Percentiles rank a stretch among this genome's conserved stretches.
These are phyloP conservation scores for Mercurialis annua DNA, from an alignment of 345 rosid genomes.

Conservation along the genomic window DNA sequence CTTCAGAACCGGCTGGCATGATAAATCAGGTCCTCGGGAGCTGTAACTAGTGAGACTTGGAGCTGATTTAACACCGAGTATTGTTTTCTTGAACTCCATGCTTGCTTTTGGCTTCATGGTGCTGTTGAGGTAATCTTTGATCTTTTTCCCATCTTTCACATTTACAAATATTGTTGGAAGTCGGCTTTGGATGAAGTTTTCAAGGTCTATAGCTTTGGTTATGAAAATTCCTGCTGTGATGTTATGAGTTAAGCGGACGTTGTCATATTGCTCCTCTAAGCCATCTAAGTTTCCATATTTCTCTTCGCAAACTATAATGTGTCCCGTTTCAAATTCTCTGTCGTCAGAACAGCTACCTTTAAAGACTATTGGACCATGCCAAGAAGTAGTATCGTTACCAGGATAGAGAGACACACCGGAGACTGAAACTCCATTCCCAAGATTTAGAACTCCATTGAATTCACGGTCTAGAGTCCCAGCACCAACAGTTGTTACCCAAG, in stretches of 20 bases:
- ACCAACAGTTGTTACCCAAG: constrained; percentile 38
- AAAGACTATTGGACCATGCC: constrained; percentile 43
- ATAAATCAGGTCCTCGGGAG: constrained; percentile 56
- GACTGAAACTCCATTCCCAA: constrained; percentile 27
- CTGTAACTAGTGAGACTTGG: constrained; percentile 46
- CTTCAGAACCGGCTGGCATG: constrained; percentile 42
- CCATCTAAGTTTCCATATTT: constrained; percentile 13
- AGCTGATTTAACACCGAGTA: constrained; percentile 30
- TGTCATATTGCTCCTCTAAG: constrained; percentile 21
- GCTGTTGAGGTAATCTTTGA: constrained; percentile 37
- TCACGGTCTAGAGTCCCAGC: constrained; percentile 39
- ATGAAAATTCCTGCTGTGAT: constrained; percentile 40
- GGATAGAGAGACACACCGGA: constrained; percentile 30
- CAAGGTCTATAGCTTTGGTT: constrained; percentile 26
- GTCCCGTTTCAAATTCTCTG: constrained; percentile 18
- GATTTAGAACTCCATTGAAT: constrained; percentile 24
- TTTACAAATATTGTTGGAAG: constrained; percentile 37
- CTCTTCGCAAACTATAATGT: constrained; percentile 49
- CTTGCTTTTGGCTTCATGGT: constrained; percentile 29
- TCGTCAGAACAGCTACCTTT: constrained; percentile 26
- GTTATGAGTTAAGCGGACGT: constrained; percentile 13
- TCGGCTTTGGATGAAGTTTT: constrained; percentile 9
- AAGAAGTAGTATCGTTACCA: neutral
- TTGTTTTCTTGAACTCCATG: constrained; percentile 34
- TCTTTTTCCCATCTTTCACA: constrained; percentile 22